Conservation (phyloP, 139 green algal genomes). For the Chlorella sorokiniana region DNA sequence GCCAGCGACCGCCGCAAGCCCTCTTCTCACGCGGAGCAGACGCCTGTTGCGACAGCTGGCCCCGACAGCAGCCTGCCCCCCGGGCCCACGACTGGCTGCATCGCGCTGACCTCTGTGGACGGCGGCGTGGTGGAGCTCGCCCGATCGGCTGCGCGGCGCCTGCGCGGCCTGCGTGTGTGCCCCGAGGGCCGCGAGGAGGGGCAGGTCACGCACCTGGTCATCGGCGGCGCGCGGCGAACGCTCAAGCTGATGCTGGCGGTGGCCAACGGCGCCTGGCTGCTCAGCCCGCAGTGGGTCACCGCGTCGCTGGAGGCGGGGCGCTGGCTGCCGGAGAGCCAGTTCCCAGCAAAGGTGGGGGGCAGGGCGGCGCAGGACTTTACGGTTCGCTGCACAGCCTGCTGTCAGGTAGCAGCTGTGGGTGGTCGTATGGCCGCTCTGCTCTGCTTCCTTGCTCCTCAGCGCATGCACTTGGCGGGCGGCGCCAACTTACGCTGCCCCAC, state of each 20-base stretch:
- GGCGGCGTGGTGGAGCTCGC: constrained; percentile 18
- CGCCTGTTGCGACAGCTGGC: background rate
- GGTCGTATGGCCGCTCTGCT: too few species aligned
- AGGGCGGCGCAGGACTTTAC: background rate
- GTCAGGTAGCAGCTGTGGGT: too few species aligned
- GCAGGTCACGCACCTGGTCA: constrained; percentile 63
- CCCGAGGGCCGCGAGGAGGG: constrained; percentile 48
- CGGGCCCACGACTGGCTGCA: constrained; percentile 19
- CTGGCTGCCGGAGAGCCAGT: constrained; percentile 63
- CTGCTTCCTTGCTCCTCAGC: background rate
- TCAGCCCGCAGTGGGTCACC: constrained; percentile 64
- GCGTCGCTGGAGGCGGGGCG: constrained; percentile 56
- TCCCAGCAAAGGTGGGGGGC: constrained; percentile 32
- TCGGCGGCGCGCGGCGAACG: constrained; percentile 59
- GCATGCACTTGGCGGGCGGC: background rate
- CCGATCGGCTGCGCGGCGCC: constrained; percentile 12
- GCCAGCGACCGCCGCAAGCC: background rate
- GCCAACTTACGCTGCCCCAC: background rate
- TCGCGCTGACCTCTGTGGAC: constrained; percentile 35
- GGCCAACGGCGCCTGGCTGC: constrained; percentile 60
- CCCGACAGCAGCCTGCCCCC: background rate
- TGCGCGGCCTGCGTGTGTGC: constrained; percentile 46
- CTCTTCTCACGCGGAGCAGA: background rate
- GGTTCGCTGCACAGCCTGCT: too few species aligned
- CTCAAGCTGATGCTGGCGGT: constrained; percentile 72